phyloP scores from a whole-genome alignment of 2,329 filamentous ascomycete genomes.

The Xylariales sp. region DNA sequence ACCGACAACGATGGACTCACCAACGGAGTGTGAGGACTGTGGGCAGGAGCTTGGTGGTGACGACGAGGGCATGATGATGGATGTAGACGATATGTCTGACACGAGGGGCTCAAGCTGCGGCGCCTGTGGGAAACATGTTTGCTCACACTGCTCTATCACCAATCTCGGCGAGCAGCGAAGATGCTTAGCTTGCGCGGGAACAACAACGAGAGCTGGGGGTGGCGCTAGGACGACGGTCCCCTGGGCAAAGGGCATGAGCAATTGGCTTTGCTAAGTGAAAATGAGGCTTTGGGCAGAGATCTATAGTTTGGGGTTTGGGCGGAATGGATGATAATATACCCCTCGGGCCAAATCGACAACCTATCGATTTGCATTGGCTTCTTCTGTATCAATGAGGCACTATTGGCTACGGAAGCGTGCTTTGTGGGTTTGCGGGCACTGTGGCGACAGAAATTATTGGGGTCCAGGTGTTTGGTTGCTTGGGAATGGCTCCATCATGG shows the following conservation, averaged over 20 bases:
- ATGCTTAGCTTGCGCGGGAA: constrained; percentile 65
- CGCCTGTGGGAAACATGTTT: constrained; percentile 66
- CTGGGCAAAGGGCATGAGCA: constrained; percentile 29
- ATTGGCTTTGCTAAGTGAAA: constrained; percentile 31
- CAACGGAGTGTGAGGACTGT: constrained; percentile 66
- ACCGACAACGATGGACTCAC: constrained; percentile 36
- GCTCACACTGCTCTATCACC: constrained; percentile 69
- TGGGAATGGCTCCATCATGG: neutral
- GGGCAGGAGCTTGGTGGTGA: constrained; percentile 48
- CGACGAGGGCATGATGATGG: constrained; percentile 42
- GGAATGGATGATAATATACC: neutral
- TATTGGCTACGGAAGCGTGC: constrained; percentile 7
- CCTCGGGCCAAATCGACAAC: neutral
- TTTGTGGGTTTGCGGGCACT: neutral
- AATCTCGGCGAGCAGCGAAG: constrained; percentile 65
- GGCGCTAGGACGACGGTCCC: constrained; percentile 1
- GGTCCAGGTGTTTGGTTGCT: neutral
- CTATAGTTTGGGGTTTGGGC: neutral
- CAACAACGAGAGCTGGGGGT: constrained; percentile 42
- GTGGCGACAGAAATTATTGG: neutral
- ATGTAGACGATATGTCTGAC: constrained; percentile 53
- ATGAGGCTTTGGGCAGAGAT: neutral
- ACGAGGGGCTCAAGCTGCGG: constrained; percentile 57
- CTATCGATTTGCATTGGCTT: neutral
- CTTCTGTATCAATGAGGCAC: neutral